Base-by-base conservation (phyloP, 1,284 basidiomycete species). In the Cutaneotrichosporon spelunceum region DNA sequence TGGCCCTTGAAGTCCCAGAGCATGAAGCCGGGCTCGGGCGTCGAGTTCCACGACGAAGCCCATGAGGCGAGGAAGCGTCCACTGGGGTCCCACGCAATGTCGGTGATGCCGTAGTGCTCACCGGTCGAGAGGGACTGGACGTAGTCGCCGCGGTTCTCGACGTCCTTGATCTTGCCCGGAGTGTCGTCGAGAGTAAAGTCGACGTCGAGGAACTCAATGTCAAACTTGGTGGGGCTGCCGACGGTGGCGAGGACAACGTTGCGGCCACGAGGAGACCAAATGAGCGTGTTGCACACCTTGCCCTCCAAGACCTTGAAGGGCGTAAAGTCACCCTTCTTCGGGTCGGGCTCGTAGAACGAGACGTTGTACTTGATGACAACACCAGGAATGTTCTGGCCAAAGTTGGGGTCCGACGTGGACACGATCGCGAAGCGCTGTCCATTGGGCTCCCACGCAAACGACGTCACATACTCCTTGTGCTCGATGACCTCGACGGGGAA, bases 91-190 rank as follows among this genome's bases (percentile, higher is more conserved):
- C 96, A 99, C 75, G 97, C 93, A 59, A 98, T 88, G 71, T 98
- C 94, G 26, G 96, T 99, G 66, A 99, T 87, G 64, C 95, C 96
- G 77, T 96, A 99, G 81, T 99, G 95, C 80, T 99, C 96, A n/a
- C 88, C 88, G 27, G 87, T 86, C 49, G 78, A 79, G 55, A 99
- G 85, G 27, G 89, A 84, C 78, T 94, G 90, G 67, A 99, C 93
- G 55, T 88, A 88, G 58, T 86, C 85, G 50, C 91, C 93, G 85
- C 90, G 93, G 57, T 93, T 90, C 53, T 85, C 82, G 9, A 21
- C n/a, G 68, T 87, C 85, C 19, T 27, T 26, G 68, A 87, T 85
- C 62, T 83, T 79, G 63, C 80, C 73, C 14, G 42, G 42, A 26
- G 84, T 83, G 70, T 93, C 91, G 67, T 91, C 90, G 27, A 81